These are phyloP conservation scores for Sporothrix pallida DNA, from an alignment of 2,329 filamentous ascomycete genomes.

Conservation along the genomic window DNA sequence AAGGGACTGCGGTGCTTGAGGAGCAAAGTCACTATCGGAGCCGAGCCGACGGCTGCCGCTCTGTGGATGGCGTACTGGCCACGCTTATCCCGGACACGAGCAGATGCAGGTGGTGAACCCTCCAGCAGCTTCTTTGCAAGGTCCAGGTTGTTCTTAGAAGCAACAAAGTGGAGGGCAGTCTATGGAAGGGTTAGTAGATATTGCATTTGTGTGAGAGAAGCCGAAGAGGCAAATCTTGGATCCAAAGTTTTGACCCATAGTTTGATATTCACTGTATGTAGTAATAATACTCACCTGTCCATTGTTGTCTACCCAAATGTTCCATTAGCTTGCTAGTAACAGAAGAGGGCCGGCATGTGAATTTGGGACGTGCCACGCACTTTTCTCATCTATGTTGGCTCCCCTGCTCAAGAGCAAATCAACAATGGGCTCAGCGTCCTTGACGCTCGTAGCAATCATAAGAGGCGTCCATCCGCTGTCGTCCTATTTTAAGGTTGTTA, in stretches of 20 bases:
- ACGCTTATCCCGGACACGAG: conserved; percentile 80
- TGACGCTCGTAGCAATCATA: conserved; percentile 80
- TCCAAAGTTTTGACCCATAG: not conserved
- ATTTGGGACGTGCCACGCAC: conserved; percentile 48
- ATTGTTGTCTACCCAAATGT: conserved; percentile 43
- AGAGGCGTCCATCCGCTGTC: conserved; percentile 81
- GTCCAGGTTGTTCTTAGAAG: conserved; percentile 87
- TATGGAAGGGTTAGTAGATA: conserved; percentile 45
- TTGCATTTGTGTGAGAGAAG: no score
- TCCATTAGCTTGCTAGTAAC: not conserved
- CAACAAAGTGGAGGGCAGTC: conserved; percentile 89
- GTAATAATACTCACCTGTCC: conserved; percentile 59
- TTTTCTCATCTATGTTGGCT: conserved; percentile 76
- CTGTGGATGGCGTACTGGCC: conserved; percentile 92
- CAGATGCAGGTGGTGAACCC: conserved; percentile 71
- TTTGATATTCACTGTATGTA: not conserved
- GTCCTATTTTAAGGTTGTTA: conserved; percentile 55
- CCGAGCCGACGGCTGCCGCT: conserved; percentile 85
- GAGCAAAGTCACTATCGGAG: conserved; percentile 83
- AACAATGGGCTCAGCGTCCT: conserved; percentile 72
- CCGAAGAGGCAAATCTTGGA: no score
- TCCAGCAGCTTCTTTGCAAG: conserved; percentile 77
- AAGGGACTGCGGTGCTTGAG: conserved; percentile 79
- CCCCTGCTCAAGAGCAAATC: conserved; percentile 70
- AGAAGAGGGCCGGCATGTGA: conserved; percentile 35